These are phyloP conservation scores for Monosporascus sp. DNA, from an alignment of 2,329 filamentous ascomycete genomes.

Conservation along the genomic window DNA sequence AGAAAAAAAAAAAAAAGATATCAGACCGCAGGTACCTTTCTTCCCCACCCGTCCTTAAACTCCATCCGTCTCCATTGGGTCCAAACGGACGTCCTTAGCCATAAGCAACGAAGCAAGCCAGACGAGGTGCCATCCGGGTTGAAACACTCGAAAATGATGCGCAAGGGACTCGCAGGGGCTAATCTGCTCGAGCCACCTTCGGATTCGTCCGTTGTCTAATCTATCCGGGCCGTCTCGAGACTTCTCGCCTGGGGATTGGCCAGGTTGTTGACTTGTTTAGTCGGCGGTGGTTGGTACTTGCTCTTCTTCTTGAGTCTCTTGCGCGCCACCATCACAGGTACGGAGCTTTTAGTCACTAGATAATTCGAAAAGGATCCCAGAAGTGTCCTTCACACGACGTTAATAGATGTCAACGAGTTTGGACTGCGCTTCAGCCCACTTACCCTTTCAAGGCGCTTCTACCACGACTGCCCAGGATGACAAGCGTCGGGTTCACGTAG, in stretches of 20 bases:
- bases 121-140: neutral
- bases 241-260: constrained; percentile 61
- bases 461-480: constrained; percentile 87
- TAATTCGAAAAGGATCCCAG: constrained; percentile 97
- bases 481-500: constrained; percentile 81
- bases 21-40: neutral
- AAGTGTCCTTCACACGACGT: constrained; percentile 59
- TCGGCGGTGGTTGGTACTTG: constrained; percentile 67
- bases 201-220: constrained; percentile 37
- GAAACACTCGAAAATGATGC: too few relatives aligned
- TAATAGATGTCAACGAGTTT: constrained; percentile 4
- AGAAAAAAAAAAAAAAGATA: neutral
- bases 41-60: neutral
- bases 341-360: constrained; percentile 90
- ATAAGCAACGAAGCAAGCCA: neutral
- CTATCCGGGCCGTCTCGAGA: constrained; percentile 69
- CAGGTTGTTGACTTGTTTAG: constrained; percentile 77
- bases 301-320: constrained; percentile 84
- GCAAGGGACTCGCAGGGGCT: too few relatives aligned
- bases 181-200: neutral
- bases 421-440: constrained; percentile 28
- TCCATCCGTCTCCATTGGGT: neutral
- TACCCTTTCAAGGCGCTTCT: constrained; percentile 90
- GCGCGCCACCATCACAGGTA: constrained; percentile 95
- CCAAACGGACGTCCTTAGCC: neutral